Evolutionary conservation across 139 green algal genomes (phyloP).

Genomic region (Closterium sp.): DNA sequence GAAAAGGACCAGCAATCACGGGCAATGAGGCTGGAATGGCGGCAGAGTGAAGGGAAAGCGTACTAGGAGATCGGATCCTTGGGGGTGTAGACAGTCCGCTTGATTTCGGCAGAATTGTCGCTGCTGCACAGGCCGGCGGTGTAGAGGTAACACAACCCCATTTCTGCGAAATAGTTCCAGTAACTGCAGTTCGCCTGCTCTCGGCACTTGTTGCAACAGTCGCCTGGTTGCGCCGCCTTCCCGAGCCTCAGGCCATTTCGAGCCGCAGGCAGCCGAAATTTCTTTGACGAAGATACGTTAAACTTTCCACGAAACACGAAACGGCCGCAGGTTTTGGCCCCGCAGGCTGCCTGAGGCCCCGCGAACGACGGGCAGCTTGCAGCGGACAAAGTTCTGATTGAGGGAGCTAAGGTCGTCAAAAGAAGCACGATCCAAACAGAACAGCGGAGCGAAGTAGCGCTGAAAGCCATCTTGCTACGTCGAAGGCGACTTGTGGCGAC

Average conservation of each 20-base stretch:
- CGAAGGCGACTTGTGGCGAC: background rate
- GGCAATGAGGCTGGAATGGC: background rate
- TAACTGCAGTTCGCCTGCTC: background rate
- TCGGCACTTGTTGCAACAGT: background rate
- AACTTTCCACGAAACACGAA: slow-evolving; percentile 1
- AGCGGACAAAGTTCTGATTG: background rate
- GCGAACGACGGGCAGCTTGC: background rate
- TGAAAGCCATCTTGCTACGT: background rate
- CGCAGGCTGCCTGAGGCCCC: background rate
- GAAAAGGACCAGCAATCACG: background rate
- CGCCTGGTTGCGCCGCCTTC: background rate
- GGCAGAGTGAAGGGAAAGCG: background rate
- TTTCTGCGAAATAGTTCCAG: background rate
- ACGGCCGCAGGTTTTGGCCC: background rate
- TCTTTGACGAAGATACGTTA: background rate
- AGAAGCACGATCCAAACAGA: background rate
- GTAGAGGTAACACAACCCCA: background rate
- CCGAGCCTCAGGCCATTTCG: background rate
- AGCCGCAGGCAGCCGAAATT: background rate
- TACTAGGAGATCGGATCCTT: slow-evolving; percentile 4
- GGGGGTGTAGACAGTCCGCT: background rate
- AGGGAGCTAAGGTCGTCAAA: background rate
- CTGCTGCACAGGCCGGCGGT: background rate
- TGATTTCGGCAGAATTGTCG: background rate
- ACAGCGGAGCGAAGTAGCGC: background rate